Base-by-base conservation (phyloP, 1,284 basidiomycete species). In the Apiotrichum montevideense region DNA sequence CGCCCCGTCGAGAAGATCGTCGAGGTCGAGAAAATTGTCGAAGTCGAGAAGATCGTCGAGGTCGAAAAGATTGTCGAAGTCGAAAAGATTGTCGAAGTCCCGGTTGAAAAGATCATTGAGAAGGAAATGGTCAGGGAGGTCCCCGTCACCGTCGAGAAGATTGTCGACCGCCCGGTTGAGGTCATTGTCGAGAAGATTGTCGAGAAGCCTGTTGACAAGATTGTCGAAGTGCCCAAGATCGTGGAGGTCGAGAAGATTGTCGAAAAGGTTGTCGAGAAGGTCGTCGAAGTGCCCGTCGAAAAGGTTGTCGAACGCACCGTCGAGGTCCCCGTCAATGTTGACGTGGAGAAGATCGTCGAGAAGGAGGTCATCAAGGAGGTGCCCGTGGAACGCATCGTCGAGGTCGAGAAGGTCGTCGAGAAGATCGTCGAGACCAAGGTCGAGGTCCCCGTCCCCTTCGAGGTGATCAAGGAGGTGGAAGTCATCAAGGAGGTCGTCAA, bases 241-340 rank as follows among this genome's bases (percentile, higher is more conserved):
- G 66, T 67, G 41, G 63, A 66, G 37, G 71, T 79, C 43, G 70
- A 71, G 13, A 58, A 55, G 52, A 58, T 61, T 35, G 66, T 69
- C 9, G 61, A 67, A 39, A 59, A 61, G 39, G 60, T 58, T n/a
- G 64, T 79, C 76, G 65, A 75, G 57, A 68, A 73, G 14, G 32
- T 63, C 35, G 66, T 66, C 60, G 60, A 69, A n/a, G 72, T 75
- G 13, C 70, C 70, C 43, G 69, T 74, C 37, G 70, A 79, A 56
- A 79, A 54, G 74, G 78, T 63, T 32, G 80, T 79, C 34, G 73
- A 76, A 53, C 65, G 63, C 43, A 63, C 72, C 35, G 62, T 69
- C 15, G 69, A 65, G 46, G 56, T 63, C 13, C 60, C 61, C 37
- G 61, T 69, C 14, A 51, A 62, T 15, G 63, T 65, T 39, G 63